Base-by-base conservation (phyloP, 1,284 basidiomycete genomes). In the Cryptococcus sp. region DNA sequence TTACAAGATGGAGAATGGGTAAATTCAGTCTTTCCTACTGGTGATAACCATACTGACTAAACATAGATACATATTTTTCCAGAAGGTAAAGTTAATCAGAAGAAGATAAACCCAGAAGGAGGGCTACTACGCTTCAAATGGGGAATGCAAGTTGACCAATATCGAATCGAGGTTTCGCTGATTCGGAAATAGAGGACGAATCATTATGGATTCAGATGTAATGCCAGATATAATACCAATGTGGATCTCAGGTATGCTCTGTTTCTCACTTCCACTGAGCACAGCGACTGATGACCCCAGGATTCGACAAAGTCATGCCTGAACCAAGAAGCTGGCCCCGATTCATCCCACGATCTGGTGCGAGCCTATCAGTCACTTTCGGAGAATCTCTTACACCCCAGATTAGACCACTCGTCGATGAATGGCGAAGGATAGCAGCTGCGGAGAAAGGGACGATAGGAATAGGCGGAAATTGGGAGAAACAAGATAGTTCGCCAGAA, bases 1-100 rank as follows among this genome's bases (percentile, higher is more conserved):
- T 78, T 98, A 35, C 83, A 92, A 69, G 70, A 81, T 34, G 93
- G 92, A 10, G 83, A 82, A 57, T 98, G 94, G 95, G 90, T 95
- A 4, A n/a, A 30, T 35, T 35, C 36, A n/a, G 47, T 13, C n/a
- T 30, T 10, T 23, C 11, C 32, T n/a, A 10, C 46, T 46, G n/a
- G 34, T 36, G 7, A n/a, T 50, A 35, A 15, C 38, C 31, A 42
- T 32, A 15, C 23, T 32, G 13, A 6, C 46, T 42, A 57, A 34
- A 15, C 8, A 4, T 61, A 94, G 92, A 80, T 97, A 10, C 95
- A 98, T 70, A 81, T 98, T 44, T 98, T 94, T 65, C 86, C 91
- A 0, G 96, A 98, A 76, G 94, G 95, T 30, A 89, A 88, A 64
- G 85, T 98, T 46, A 89, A 91, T 68, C 93, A 92, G 70, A 81